Evolutionary conservation across 2,329 filamentous ascomycete species (phyloP).

Genomic region (Coleophoma cylindrospora): DNA sequence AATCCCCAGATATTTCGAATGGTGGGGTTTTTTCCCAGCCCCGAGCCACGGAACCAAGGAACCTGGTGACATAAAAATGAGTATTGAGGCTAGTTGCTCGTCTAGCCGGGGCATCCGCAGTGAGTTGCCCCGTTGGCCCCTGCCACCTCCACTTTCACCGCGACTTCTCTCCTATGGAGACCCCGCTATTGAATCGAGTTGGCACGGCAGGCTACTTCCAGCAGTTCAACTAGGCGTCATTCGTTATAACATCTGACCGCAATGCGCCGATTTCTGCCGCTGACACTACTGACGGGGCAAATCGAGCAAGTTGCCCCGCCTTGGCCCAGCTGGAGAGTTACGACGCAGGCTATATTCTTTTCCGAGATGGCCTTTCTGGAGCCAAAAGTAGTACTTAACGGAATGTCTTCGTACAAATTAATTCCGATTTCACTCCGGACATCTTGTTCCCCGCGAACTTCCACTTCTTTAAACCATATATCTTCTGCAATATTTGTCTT

Average conservation of each 20-base stretch:
- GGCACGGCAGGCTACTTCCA: too few relatives aligned
- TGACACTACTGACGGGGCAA: background rate
- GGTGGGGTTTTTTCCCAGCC: background rate
- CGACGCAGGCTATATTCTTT: too few relatives aligned
- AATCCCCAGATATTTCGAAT: background rate
- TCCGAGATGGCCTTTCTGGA: too few relatives aligned
- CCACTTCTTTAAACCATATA: background rate
- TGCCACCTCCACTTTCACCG: background rate
- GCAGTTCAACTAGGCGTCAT: too few relatives aligned
- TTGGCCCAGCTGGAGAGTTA: background rate
- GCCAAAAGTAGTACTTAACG: too few relatives aligned
- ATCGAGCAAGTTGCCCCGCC: background rate
- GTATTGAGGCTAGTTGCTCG: background rate
- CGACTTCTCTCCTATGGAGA: too few relatives aligned
- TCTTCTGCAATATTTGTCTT: background rate
- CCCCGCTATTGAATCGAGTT: background rate
- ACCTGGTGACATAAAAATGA: background rate
- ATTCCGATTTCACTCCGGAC: too few relatives aligned
- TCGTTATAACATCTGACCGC: too few relatives aligned
- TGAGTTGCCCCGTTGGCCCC: background rate
- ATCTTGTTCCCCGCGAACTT: background rate
- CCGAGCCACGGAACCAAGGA: background rate
- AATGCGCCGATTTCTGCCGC: too few relatives aligned
- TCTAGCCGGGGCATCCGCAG: background rate
- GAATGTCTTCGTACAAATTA: too few relatives aligned